Evolutionary conservation across 345 rosid species (phyloP), one percentile per base, ranked within the genome.

Genomic region (Salix dunnii): DNA sequence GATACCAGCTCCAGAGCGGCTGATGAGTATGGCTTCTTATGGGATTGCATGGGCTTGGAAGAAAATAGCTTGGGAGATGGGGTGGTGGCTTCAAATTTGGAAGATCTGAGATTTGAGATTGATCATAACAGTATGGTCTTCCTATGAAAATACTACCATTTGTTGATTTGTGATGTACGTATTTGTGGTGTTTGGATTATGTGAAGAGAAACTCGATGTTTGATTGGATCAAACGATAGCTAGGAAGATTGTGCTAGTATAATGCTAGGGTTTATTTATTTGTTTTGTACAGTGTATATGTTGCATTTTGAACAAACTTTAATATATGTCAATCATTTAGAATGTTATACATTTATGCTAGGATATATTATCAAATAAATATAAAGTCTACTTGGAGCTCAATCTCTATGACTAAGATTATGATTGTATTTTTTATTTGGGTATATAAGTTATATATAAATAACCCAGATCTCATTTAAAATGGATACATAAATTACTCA

Each of bases 1-100:
- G 88, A 72, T 28, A 60, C 82, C 6, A 76, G 43, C 85, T 77
- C 89, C 75, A 87, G 82, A 58, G 74, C 35, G 1, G 84, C 71
- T 8, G 88, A 86, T 7, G 86, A 84, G 9, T 85, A 82, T 30
- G 85, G 81, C 27, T 86, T 88, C 81, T 30, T 90, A 11, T 90
- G 94, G 94, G 88, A 71, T 10, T 81, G 76, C 66, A 76, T 85
- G 83, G 81, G 75, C 71, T 71, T 89, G 74, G 89, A 81, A 72
- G 84, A 72, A 61, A 81, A 38, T 43, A 75, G 80, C 80, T 36
- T 87, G 79, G 88, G 60, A 27, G 76, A 82, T 53, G 86, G 77
- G 61, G 86, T 76, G 40, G 86, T 77, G 35, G 75, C 77, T 82
- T 79, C 93, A 9, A 83, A 78, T 78, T 74, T 84, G 77, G 86